Conservation (phyloP, 345 rosid species). For the Erucastrum elatum region DNA sequence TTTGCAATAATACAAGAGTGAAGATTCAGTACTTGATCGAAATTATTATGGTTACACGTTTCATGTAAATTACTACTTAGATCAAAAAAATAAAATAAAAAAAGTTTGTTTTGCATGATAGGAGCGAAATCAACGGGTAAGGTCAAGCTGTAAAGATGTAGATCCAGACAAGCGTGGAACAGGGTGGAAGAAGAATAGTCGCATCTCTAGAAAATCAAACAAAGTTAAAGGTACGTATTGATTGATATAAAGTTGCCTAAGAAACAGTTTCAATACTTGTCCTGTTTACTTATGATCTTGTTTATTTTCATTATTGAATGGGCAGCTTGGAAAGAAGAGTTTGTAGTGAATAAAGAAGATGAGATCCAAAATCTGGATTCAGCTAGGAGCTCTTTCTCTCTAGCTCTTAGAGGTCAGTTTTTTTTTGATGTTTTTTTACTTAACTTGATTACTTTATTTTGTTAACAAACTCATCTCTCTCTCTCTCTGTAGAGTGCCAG, state of each 20-base stretch:
- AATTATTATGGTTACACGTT: not conserved
- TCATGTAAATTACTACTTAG: not conserved
- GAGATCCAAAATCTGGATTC: slow-evolving; percentile 57
- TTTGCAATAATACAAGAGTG: not conserved
- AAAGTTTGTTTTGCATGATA: slow-evolving; percentile 31
- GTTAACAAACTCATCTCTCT: not conserved
- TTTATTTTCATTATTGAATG: no score
- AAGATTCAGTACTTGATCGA: not conserved
- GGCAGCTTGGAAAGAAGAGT: slow-evolving; percentile 54
- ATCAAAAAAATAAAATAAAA: not conserved
- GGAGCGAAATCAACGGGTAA: slow-evolving; percentile 52
- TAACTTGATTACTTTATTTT: not conserved
- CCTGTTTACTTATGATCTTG: no score
- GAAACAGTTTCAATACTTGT: not conserved
- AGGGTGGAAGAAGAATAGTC: slow-evolving; percentile 49
- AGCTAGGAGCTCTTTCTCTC: slow-evolving; percentile 83
- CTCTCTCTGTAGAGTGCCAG: slow-evolving; percentile 58
- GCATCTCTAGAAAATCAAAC: slow-evolving; percentile 52
- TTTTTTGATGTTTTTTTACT: not conserved
- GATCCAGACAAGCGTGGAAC: slow-evolving; percentile 55
- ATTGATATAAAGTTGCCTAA: not conserved
- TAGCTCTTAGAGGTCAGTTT: slow-evolving; percentile 70
- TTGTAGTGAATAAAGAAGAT: slow-evolving; percentile 44
- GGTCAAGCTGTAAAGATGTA: slow-evolving; percentile 55
- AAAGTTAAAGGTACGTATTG: slow-evolving; percentile 58